Evolutionary conservation across 345 rosid genomes (phyloP), one percentile per base, ranked within the genome.

Genomic region (Dipteronia dyeriana): DNA sequence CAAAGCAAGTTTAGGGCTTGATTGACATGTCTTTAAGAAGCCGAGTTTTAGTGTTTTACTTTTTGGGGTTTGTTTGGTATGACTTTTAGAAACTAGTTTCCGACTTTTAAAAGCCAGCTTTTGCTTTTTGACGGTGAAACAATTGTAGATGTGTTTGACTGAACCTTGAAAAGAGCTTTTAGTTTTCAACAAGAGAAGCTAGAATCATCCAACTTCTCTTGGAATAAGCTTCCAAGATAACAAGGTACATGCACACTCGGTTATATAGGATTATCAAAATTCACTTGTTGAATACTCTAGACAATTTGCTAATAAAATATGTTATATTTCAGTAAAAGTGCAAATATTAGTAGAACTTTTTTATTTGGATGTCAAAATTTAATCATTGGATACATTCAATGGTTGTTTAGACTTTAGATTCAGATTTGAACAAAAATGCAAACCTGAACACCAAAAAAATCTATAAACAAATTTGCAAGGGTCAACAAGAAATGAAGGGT

Each of bases 401-500:
- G 57, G 57, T 16, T 4, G 57, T 53, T 53, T 53, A 53, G n/a
- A 53, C 57, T 54, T 23, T 5, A 22, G 25, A 3, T 8, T 17
- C 1, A 16, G 23, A 65, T 2, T 64, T 13, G 13, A 16, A 26
- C 9, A 23, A 68, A 45, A 45, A 9, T 12, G 19, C 14, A 26
- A 26, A 51, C 26, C 43, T 25, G 31, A 31, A 54, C 22, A 53
- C 31, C 10, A 26, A n/a, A 31, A 6, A 71, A 54, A 34, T 34
- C 7, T 16, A 38, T 5, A 20, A 59, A 45, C 41, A 45, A 62
- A 38, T 23, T 14, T 57, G 12, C 23, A 73, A 53, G 51, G 61
- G 73, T 73, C 68, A 79, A 79, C 31, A 45, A 39, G 20, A 25
- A 67, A 66, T 73, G 73, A 79, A 23, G 68, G 31, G 74, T 49